These are phyloP conservation scores for Breviolum minutum DNA, from an alignment of 73 alveolate genomes.

Conservation along the genomic window DNA sequence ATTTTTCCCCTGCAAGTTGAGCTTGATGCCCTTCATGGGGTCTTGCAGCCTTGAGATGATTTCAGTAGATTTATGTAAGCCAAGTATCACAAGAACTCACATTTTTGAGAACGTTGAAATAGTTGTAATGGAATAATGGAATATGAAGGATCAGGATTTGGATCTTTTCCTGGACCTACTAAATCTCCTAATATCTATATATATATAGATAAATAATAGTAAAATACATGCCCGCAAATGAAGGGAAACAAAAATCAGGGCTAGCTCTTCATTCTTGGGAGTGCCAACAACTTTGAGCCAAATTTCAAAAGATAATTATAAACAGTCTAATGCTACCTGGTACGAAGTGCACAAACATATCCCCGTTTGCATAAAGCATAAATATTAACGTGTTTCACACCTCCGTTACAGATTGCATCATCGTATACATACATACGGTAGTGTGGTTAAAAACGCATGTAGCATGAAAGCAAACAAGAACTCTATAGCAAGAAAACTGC, in stretches of 20 bases:
- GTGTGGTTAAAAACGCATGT: not conserved
- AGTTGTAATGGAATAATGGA: not conserved
- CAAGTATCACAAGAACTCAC: not conserved
- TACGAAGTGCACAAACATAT: not conserved
- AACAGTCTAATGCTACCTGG: too few species aligned
- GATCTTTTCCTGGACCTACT: not conserved
- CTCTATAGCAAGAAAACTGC: too few species aligned
- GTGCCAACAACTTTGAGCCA: too few species aligned
- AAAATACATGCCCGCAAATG: too few species aligned
- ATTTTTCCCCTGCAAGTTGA: conserved; percentile 64
- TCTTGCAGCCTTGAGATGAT: conserved; percentile 10
- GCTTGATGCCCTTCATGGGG: conserved; percentile 50
- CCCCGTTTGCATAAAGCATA: not conserved
- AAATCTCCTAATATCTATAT: not conserved
- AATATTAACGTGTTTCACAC: not conserved
- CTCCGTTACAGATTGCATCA: not conserved
- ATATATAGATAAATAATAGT: too few species aligned
- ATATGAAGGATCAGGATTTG: not conserved
- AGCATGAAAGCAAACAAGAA: not conserved
- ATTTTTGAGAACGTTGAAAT: too few species aligned
- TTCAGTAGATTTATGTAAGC: not conserved
- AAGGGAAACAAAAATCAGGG: too few species aligned
- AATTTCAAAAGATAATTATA: too few species aligned
- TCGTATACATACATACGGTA: not conserved
- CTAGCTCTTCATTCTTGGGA: too few species aligned